Conservation (phyloP, 192 early-diverging fungal species). For the Cladochytrium replicatum region DNA sequence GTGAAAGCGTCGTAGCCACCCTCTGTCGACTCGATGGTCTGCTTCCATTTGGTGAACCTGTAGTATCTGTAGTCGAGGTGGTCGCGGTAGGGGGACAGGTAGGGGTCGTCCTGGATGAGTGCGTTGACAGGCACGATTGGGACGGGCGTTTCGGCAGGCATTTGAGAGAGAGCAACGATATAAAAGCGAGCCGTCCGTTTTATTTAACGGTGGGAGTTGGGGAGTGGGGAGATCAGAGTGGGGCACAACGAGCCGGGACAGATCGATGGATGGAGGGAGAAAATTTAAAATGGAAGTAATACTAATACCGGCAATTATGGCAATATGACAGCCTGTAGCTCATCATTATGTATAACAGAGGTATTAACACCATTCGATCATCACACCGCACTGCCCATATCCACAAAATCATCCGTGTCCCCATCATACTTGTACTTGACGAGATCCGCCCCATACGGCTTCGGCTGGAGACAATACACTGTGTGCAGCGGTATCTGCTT, state of each 20-base stretch:
- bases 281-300: neutral
- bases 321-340: too few species aligned
- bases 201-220: neutral
- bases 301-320: too few species aligned
- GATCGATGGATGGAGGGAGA: neutral
- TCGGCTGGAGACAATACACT: conserved; percentile 70
- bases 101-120: conserved; percentile 65
- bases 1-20: conserved; percentile 81
- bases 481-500: conserved; percentile 73
- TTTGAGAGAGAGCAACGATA: neutral
- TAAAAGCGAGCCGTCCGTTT: neutral
- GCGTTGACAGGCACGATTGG: neutral
- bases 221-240: neutral
- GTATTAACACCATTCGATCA: too few species aligned
- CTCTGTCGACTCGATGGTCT: conserved; percentile 55
- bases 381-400: too few species aligned
- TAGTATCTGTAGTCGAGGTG: conserved; percentile 50
- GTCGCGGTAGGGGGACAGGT: conserved; percentile 59
- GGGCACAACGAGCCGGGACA: neutral
- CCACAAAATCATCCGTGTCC: conserved; percentile 15
- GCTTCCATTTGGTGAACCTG: conserved; percentile 55
- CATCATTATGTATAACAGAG: too few species aligned
- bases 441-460: conserved; percentile 68
- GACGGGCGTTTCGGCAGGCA: neutral
- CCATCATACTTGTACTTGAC: conserved; percentile 25